A percentile compares a stretch with the other conserved stretches of the same genome.
Evolutionary conservation across 2,329 filamentous ascomycete genomes (phyloP).

Genomic region (Leptographium lundbergii): DNA sequence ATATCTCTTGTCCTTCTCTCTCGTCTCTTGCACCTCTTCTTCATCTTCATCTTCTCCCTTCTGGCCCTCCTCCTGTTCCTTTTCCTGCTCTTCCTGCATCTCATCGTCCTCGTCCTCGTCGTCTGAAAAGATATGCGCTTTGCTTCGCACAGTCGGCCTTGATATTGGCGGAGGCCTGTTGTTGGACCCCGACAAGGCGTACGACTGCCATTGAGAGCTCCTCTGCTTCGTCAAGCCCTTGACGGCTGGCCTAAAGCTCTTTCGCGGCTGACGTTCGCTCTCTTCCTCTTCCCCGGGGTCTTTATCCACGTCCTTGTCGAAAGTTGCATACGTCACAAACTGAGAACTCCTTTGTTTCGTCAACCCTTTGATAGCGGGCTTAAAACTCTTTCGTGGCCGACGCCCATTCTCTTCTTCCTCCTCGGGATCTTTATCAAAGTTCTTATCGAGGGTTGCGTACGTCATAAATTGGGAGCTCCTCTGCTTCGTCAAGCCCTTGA

Average conservation of each 20-base stretch:
- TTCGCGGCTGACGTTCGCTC: neutral
- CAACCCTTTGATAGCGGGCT: neutral
- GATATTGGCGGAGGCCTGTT: neutral
- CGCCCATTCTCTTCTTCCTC: conserved; percentile 8
- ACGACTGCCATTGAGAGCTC: conserved; percentile 11
- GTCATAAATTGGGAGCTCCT: conserved; percentile 10
- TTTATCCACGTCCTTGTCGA: neutral
- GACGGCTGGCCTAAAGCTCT: conserved; percentile 4
- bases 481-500: conserved; percentile 12
- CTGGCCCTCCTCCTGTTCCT: neutral
- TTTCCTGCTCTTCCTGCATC: conserved; percentile 4
- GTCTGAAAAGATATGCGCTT: neutral
- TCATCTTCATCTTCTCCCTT: conserved; percentile 12
- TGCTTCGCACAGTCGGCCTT: neutral
- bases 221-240: conserved; percentile 12
- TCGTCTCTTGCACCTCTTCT: conserved; percentile 8
- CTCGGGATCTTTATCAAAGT: conserved; percentile 5
- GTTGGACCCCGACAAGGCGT: conserved; percentile 5
- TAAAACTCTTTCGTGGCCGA: neutral
- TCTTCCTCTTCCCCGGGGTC: neutral
- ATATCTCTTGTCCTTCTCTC: conserved; percentile 3
- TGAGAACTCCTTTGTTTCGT: neutral
- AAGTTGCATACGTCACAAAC: neutral
- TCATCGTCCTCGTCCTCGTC: conserved; percentile 12
- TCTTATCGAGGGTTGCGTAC: conserved; percentile 3